A percentile compares a stretch with the other conserved stretches of the same genome.
phyloP scores from a whole-genome alignment of 2,329 filamentous ascomycete genomes.

The Aquanectria penicillioides region DNA sequence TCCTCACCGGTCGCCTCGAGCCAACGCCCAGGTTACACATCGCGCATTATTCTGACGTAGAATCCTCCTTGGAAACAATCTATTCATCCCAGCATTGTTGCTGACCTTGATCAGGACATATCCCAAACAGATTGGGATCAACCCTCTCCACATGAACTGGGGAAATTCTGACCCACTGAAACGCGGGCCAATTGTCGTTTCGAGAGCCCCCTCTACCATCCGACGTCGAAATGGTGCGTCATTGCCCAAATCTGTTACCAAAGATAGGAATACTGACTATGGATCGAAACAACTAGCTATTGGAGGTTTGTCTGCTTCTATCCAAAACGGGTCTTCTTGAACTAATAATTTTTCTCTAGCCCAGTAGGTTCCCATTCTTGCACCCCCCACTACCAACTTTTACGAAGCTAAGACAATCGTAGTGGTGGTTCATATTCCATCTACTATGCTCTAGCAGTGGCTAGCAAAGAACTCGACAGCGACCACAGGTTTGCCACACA shows the following conservation, averaged over 20 bases:
- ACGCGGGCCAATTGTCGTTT: conserved; percentile 90
- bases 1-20: conserved; percentile 40
- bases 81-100: conserved; percentile 8
- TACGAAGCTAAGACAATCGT: conserved; percentile 19
- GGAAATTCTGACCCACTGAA: conserved; percentile 78
- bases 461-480: conserved; percentile 85
- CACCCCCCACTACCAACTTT: not conserved
- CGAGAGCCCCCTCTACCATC: conserved; percentile 78
- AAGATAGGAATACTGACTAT: conserved; percentile 25
- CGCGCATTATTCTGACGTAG: conserved; percentile 66
- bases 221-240: conserved; percentile 80
- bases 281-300: conserved; percentile 54
- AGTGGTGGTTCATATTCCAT: conserved; percentile 92
- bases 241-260: conserved; percentile 13
- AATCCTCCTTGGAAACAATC: conserved; percentile 18
- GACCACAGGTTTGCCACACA: conserved; percentile 74
- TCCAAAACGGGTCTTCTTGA: conserved; percentile 20
- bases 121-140: conserved; percentile 92
- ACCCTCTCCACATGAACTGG: conserved; percentile 90
- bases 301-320: conserved; percentile 58
- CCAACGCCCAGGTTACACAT: too few species aligned
- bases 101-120: conserved; percentile 70
- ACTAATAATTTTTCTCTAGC: conserved; percentile 44
- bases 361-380: conserved; percentile 38
- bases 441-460: conserved; percentile 92